phyloP scores from a whole-genome alignment of 257 asterid species.

The Eucommia ulmoides region DNA sequence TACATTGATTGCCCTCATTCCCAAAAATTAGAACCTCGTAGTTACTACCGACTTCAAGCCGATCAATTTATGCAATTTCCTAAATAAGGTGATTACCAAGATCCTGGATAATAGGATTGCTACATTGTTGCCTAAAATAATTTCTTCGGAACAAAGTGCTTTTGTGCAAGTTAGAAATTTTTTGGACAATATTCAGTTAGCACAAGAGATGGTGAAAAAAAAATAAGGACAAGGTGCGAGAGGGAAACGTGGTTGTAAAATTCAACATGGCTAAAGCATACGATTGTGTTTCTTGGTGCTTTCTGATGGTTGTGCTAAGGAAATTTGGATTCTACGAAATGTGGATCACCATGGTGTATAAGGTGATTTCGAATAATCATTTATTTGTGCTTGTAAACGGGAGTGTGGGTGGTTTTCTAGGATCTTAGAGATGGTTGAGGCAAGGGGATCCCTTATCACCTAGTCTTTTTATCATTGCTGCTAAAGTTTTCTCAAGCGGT shows the following conservation, averaged over 20 bases:
- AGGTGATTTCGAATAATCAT: too few species aligned
- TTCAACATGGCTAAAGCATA: background rate
- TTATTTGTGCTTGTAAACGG: background rate
- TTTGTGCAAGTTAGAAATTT: too few species aligned
- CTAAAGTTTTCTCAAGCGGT: background rate
- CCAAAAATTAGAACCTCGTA: too few species aligned
- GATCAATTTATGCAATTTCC: too few species aligned
- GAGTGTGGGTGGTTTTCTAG: background rate
- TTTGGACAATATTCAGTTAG: conserved; percentile 32
- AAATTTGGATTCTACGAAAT: too few species aligned
- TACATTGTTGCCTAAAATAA: too few species aligned
- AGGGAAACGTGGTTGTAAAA: conserved; percentile 41
- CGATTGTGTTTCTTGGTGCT: background rate
- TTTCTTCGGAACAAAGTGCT: too few species aligned
- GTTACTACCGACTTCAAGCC: too few species aligned
- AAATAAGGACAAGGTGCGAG: conserved; percentile 28
- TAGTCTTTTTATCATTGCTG: background rate
- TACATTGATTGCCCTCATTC: too few species aligned
- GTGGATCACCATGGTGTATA: too few species aligned
- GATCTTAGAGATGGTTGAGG: background rate
- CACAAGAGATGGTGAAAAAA: conserved; percentile 26
- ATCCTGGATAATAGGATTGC: too few species aligned
- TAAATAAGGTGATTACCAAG: too few species aligned
- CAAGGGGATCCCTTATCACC: background rate
- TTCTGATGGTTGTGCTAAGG: background rate